Evolutionary conservation across 2,329 filamentous ascomycete species (phyloP), one percentile per base, ranked within the genome.

Genomic region (Botrytis paeoniae): DNA sequence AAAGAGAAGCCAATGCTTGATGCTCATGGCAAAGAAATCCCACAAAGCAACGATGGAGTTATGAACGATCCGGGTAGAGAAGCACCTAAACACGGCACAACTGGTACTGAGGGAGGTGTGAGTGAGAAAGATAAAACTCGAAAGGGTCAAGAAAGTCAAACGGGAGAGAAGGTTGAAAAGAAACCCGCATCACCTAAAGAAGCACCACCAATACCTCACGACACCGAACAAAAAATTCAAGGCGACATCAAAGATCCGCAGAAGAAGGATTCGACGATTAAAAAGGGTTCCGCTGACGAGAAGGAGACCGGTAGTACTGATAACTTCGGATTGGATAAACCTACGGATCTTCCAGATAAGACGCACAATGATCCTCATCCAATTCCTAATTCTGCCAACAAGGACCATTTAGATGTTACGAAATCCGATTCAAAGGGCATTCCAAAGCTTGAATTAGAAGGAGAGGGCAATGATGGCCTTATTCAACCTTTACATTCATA

Each of bases 401-500:
- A 91, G 79, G 87, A 91, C 77, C 88, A 90, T 75, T 84, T 91
- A 65, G 87, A 90, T 75, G 80, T 89, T 54, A 77, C 83, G 72
- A 84, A 84, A 77, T 80, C 83, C 18, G 79, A 82, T 29, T 81
- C 81, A 14, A 82, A 84, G 70, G 79, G 78, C 75, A 66, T 79
- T 73, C 68, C 81, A 77, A 76, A 81, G 75, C 73, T 79, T 78
- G 65, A 80, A 78, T 76, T 72, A 65, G 81, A 81, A 8, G 83
- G 84, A 7, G 85, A 87, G 10, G 87, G 87, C 16, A 80, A 80
- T 16, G 84, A 85, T 41, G 89, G 91, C 73, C 85, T 95, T 59
- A 94, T 95, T 74, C 92, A 91, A 75, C 93, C 93, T 29, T 86
- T 91, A 79, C 95, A 99, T 82, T 98, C 96, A 6, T 97, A 96